Evolutionary conservation across 257 asterid genomes (phyloP).

Genomic region (Avicennia marina): DNA sequence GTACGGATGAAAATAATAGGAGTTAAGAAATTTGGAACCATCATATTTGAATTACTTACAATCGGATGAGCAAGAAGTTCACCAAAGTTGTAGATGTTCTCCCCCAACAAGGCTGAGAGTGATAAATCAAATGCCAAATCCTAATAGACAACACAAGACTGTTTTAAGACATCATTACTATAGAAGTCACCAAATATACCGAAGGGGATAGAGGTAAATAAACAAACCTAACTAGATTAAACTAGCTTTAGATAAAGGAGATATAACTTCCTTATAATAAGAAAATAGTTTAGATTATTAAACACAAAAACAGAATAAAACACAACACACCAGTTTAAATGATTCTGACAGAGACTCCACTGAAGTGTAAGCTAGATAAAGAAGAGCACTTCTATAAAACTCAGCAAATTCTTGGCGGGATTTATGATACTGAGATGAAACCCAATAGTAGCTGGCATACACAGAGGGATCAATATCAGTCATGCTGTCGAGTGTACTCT

Average conservation of each 20-base stretch:
- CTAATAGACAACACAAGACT: slow-evolving; percentile 29
- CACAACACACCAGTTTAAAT: slow-evolving; percentile 70
- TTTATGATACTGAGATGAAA: slow-evolving; percentile 83
- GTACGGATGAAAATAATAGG: not conserved
- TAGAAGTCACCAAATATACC: not conserved
- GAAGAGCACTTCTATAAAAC: slow-evolving; percentile 91
- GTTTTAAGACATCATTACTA: not conserved
- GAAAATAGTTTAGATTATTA: too few relatives aligned
- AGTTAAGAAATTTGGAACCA: not conserved
- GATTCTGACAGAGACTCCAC: slow-evolving; percentile 86
- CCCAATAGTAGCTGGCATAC: slow-evolving; percentile 92
- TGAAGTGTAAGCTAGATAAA: slow-evolving; percentile 85
- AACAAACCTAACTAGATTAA: too few relatives aligned
- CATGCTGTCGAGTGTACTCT: slow-evolving; percentile 90
- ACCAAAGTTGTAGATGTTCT: slow-evolving; percentile 90
- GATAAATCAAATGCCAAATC: slow-evolving; percentile 95
- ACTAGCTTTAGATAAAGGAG: not conserved
- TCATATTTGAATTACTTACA: slow-evolving; percentile 40
- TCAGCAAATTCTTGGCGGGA: slow-evolving; percentile 87
- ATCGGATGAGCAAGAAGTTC: slow-evolving; percentile 97
- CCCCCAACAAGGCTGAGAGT: slow-evolving; percentile 92
- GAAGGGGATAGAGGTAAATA: not conserved
- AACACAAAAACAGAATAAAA: too few relatives aligned
- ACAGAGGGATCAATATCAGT: slow-evolving; percentile 98
- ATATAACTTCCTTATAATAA: too few relatives aligned